These are phyloP conservation scores for Gyrodon lividus DNA, from an alignment of 768 basidiomycete species.

Conservation along the genomic window DNA sequence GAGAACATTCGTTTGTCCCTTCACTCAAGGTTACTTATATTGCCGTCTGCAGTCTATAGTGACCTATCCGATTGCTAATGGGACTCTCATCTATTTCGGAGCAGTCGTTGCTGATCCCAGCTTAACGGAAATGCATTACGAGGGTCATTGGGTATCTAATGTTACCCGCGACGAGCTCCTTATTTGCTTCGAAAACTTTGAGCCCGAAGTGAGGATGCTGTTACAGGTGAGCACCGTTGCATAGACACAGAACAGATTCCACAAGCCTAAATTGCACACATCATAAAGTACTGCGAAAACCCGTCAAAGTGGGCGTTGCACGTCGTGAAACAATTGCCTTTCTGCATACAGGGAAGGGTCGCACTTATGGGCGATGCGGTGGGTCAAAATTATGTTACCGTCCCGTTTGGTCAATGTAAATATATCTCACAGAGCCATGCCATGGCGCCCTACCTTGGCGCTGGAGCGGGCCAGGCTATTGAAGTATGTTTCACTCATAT, in stretches of 20 bases:
- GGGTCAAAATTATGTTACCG: neutral
- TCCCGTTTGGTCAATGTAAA: neutral
- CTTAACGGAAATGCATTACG: conserved; percentile 29
- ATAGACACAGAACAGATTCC: neutral
- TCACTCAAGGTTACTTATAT: neutral
- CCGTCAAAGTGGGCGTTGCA: conserved; percentile 47
- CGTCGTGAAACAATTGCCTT: conserved; percentile 39
- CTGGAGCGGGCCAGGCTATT: conserved; percentile 29
- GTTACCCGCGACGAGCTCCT: conserved; percentile 35
- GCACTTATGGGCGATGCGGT: conserved; percentile 53
- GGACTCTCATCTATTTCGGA: conserved; percentile 36
- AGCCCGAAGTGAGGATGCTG: conserved; percentile 34
- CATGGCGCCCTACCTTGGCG: conserved; percentile 24
- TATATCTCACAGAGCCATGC: conserved; percentile 18
- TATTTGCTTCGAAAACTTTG: conserved; percentile 32
- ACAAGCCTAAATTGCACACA: neutral
- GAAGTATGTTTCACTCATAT: conserved; percentile 12
- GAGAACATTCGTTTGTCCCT: neutral
- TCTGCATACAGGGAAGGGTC: conserved; percentile 39
- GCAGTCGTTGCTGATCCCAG: conserved; percentile 30
- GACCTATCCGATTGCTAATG: conserved; percentile 39
- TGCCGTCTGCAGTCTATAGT: conserved; percentile 34
- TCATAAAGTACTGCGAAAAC: conserved; percentile 32
- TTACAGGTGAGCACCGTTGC: conserved; percentile 23
- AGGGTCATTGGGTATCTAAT: conserved; percentile 33